Base-by-base conservation (phyloP, 495 filamentous ascomycete genomes). In the Chaetomium fimeti region DNA sequence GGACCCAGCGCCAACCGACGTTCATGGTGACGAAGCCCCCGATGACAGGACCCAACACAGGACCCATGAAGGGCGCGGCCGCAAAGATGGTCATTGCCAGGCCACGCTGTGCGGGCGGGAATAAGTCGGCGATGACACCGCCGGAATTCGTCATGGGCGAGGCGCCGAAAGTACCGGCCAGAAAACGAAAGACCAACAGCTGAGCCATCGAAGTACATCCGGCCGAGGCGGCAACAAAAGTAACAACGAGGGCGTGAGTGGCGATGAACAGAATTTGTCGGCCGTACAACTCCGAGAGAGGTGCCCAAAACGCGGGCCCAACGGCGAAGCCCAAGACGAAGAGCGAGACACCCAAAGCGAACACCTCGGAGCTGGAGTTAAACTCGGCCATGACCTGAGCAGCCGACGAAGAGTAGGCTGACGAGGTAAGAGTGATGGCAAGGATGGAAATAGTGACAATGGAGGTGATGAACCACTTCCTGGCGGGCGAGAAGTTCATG, bases 371-470 rank as follows among this genome's bases (percentile, higher is more conserved):
- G 82, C 54, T 81, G 53, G 88, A 78, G 24, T 81, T 32, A 65
- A 91, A 90, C 27, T 86, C 75, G 16, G 24, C 38, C 64, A 85
- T 76, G 54, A 91, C 84, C 65, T 89, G 77, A n/a, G 73, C 69
- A 15, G 90, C 76, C 69, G 90, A 90, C 52, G 89, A 89, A 32
- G 89, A 77, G 66, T 88, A 93, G 16, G 89, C 90, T 0, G 89
- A 91, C 8, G 88, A 91, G 42, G 87, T 88, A 65, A 95, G 85
- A 20, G 90, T 79, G 25, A 93, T 89, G 28, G 87, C 86, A 52
- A 95, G 79, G 0, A 89, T 90, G n/a, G 88, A 83, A 45, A 89
- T 63, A 24, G 89, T 88, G 55, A 87, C 83, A 13, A 87, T 48
- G 48, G 83, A 66, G 1, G 88, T 89, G 62, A 88, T 83, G n/a